Evolutionary conservation across 805 yeast genomes (phyloP), one percentile per base, ranked within the genome.

Genomic region (Barnettozyma populi): DNA sequence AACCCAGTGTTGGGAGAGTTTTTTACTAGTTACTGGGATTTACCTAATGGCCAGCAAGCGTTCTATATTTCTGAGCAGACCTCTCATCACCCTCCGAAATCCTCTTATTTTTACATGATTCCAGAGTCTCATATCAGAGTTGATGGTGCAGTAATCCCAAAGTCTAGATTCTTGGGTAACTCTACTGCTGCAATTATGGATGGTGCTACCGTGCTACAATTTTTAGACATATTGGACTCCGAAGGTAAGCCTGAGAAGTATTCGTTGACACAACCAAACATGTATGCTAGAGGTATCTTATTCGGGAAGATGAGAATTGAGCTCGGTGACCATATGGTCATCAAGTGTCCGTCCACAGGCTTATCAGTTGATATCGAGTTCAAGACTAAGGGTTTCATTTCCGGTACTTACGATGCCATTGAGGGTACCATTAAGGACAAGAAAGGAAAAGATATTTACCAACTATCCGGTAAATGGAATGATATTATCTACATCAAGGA

Each of bases 141-240:
- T 20, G 99, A 94, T 61, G 99, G 99, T 27, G 76, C 85, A 13
- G 80, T 90, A 18, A 74, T 89, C 39, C 99, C 99, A 20, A 83
- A 79, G 60, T 90, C 97, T 1, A 79, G 80, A 59, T 94, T 94
- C 59, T 72, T 92, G 51, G 99, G 99, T 29, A 94, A 94, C 62
- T 89, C 97, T 2, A 90, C 97, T 0, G 99, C 98, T 19, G 95
- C 96, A 1, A 80, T 94, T 65, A 94, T 94, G 99, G 96, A 90
- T 57, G 99, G 99, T 19, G 62, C 76, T 48, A 92, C 88, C 1
- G 80, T 78, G 43, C 67, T 90, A 18, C 78, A 86, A 36, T 78
- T 92, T 51, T 72, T 81, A 41, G 85, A 86, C 56, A 71, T 77
- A 23, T 64, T 65, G 35, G 79, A 80, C 53, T 53, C 64, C n/a